phyloP scores from a whole-genome alignment of 352 stramenopile species.

The Globisporangium paddicum region DNA sequence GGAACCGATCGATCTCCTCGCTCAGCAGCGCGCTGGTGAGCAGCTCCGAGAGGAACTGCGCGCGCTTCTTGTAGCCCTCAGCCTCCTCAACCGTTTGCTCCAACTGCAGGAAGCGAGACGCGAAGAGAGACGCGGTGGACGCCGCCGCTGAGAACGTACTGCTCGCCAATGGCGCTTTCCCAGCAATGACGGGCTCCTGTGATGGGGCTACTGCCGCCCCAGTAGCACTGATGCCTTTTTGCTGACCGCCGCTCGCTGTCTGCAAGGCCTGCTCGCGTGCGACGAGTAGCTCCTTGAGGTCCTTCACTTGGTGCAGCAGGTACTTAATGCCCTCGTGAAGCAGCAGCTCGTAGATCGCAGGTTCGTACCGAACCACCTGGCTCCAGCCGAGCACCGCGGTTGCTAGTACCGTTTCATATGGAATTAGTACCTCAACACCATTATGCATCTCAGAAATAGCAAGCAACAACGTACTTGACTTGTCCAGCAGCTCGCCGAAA shows the following conservation, averaged over 20 bases:
- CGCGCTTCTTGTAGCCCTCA: constrained; percentile 36
- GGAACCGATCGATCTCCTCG: constrained; percentile 61
- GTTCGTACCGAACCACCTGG: constrained; percentile 40
- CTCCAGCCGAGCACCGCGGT: constrained; percentile 39
- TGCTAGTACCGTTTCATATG: constrained; percentile 15
- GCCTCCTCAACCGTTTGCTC: constrained; percentile 27
- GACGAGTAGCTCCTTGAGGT: constrained; percentile 55
- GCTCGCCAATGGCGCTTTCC: too few species aligned
- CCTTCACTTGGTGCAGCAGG: constrained; percentile 44
- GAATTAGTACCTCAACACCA: not conserved
- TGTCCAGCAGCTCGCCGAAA: constrained; percentile 34
- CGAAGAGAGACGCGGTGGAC: constrained; percentile 29
- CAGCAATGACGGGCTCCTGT: too few species aligned
- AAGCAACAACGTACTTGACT: constrained; percentile 35
- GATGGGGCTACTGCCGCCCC: not conserved
- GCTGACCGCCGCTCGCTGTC: not conserved
- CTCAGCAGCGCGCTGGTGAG: constrained; percentile 55
- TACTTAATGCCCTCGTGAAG: constrained; percentile 68
- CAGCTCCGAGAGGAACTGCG: constrained; percentile 32
- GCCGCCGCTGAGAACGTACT: constrained; percentile 24
- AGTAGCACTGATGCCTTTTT: not conserved
- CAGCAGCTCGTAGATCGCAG: constrained; percentile 60
- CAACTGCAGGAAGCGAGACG: constrained; percentile 35
- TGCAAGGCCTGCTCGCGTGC: constrained; percentile 37
- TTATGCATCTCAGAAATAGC: not conserved